These are phyloP conservation scores for Stachybotrys echinatus DNA, from an alignment of 2,329 filamentous ascomycete species.

Conservation along the genomic window DNA sequence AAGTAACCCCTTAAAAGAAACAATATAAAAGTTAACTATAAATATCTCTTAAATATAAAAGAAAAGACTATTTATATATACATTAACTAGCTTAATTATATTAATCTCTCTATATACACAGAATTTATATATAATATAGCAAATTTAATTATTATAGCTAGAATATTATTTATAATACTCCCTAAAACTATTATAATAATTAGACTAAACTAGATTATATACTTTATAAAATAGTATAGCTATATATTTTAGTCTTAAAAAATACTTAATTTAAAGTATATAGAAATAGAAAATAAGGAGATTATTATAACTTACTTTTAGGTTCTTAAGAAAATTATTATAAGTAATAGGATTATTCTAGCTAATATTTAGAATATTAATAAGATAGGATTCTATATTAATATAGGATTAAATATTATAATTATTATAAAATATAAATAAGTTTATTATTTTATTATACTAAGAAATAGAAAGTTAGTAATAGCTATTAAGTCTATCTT, in stretches of 20 bases:
- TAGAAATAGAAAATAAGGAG: neutral
- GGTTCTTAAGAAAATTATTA: neutral
- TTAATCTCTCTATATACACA: neutral
- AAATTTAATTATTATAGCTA: neutral
- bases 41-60: neutral
- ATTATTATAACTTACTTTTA: neutral
- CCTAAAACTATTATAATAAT: neutral
- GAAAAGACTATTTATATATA: neutral
- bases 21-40: neutral
- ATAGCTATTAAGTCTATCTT: conserved; percentile 5
- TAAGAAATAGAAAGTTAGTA: conserved; percentile 1
- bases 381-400: conserved; percentile 13
- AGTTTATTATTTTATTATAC: conserved; percentile 2
- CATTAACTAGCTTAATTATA: neutral
- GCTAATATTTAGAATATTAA: neutral
- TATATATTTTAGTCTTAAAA: neutral
- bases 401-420: conserved; percentile 5
- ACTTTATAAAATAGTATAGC: neutral
- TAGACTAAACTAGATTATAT: neutral
- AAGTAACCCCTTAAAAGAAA: neutral
- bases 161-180: neutral
- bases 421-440: conserved; percentile 5
- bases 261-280: neutral
- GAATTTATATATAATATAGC: neutral
- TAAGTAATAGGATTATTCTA: neutral